phyloP scores from a whole-genome alignment of 257 asterid species.

The Forsythia suspensa region DNA sequence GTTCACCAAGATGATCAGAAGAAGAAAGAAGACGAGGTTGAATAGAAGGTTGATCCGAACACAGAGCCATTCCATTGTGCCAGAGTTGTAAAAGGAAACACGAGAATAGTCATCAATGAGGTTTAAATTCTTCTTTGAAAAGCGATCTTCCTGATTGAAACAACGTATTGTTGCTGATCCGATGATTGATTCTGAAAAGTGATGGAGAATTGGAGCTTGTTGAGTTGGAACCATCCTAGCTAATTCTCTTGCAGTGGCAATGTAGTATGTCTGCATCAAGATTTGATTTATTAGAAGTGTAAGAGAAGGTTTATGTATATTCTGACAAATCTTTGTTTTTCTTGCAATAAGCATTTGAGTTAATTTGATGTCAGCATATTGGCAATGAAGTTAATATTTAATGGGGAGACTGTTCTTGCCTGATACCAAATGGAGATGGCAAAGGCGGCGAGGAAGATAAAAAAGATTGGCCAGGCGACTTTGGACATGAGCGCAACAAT shows the following conservation, averaged over 20 bases:
- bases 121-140: conserved; percentile 40
- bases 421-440: conserved; percentile 78
- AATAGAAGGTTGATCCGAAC: conserved; percentile 78
- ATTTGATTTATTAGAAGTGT: conserved; percentile 1
- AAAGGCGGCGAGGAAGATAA: conserved; percentile 58
- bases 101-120: conserved; percentile 74
- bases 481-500: conserved; percentile 71
- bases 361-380: not conserved
- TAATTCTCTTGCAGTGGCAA: conserved; percentile 69
- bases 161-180: conserved; percentile 74
- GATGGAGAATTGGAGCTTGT: conserved; percentile 83
- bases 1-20: conserved; percentile 68
- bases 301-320: not conserved
- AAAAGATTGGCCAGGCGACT: conserved; percentile 75
- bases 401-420: conserved; percentile 32
- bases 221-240: conserved; percentile 77
- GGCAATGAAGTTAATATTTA: not conserved
- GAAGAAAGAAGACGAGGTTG: conserved; percentile 78
- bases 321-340: not conserved
- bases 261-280: conserved; percentile 63
- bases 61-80: conserved; percentile 91
- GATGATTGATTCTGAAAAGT: conserved; percentile 69
- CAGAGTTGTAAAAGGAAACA: conserved; percentile 65
- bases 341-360: not conserved
- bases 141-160: conserved; percentile 68